These are phyloP conservation scores for Adansonia grandidieri DNA, from an alignment of 441 rosid species.

Conservation along the genomic window DNA sequence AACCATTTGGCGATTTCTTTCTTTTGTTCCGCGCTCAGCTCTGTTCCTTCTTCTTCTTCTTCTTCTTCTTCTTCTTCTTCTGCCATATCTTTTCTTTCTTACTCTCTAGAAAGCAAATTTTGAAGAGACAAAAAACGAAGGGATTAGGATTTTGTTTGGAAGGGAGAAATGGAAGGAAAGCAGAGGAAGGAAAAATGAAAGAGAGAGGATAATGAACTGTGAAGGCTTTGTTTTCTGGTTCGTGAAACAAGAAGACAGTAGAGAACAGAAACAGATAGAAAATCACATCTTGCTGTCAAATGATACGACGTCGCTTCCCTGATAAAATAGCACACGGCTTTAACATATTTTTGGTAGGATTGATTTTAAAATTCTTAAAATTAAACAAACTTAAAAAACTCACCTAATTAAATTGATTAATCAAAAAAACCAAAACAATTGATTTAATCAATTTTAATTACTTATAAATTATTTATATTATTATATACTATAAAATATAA, in stretches of 20 bases:
- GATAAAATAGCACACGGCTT: too few relatives aligned
- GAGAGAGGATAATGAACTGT: not conserved
- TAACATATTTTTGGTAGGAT: too few relatives aligned
- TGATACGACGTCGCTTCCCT: too few relatives aligned
- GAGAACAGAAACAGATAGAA: too few relatives aligned
- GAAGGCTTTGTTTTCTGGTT: not conserved
- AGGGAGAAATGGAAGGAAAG: not conserved
- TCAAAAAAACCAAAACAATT: too few relatives aligned
- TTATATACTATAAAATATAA: too few relatives aligned
- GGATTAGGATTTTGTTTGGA: conserved; percentile 16
- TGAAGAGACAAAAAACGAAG: not conserved
- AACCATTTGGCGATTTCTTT: conserved; percentile 99
- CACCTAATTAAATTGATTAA: too few relatives aligned
- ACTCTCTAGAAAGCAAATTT: not conserved
- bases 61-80: conserved; percentile 57
- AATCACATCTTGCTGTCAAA: too few relatives aligned
- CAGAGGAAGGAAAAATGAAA: conserved; percentile 20
- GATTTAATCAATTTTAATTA: too few relatives aligned
- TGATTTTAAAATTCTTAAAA: too few relatives aligned
- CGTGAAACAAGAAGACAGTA: not conserved
- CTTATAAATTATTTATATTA: too few relatives aligned
- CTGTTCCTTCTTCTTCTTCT: conserved; percentile 49
- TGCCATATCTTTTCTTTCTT: conserved; percentile 46
- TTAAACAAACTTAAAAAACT: too few relatives aligned
- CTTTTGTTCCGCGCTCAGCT: conserved; percentile 74